Evolutionary conservation across 306 rosid genomes (phyloP).

Genomic region (Castanopsis chinensis): DNA sequence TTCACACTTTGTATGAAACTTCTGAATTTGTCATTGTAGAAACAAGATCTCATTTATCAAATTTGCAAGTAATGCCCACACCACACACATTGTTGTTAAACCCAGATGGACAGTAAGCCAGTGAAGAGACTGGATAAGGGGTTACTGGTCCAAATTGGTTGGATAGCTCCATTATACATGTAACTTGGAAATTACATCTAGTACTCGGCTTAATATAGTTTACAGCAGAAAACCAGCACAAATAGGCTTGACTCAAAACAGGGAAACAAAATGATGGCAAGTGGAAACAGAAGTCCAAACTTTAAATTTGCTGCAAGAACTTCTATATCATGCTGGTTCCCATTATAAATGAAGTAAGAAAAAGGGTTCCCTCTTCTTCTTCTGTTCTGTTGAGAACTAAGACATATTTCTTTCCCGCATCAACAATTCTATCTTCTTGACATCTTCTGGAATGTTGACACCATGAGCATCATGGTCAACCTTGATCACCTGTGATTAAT

Average conservation of each 20-base stretch:
- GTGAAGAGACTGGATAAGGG: too few relatives aligned
- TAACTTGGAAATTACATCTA: too few relatives aligned
- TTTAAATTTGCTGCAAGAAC: background rate
- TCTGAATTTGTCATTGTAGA: too few relatives aligned
- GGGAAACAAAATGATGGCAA: background rate
- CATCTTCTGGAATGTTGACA: slow-evolving; percentile 85
- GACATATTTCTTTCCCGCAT: slow-evolving; percentile 67
- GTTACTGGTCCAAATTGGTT: too few relatives aligned
- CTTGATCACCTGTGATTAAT: slow-evolving; percentile 63
- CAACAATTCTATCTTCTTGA: slow-evolving; percentile 72
- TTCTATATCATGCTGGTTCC: background rate
- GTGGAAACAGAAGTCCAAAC: background rate
- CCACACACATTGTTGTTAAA: too few relatives aligned
- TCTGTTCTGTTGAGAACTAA: slow-evolving; percentile 20
- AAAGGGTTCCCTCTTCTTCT: background rate
- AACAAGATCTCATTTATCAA: too few relatives aligned
- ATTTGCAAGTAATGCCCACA: too few relatives aligned
- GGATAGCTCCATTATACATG: too few relatives aligned
- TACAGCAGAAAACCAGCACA: background rate
- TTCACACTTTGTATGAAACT: too few relatives aligned
- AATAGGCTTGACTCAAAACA: background rate
- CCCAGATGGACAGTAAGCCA: too few relatives aligned
- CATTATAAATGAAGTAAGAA: background rate
- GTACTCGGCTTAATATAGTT: too few relatives aligned
- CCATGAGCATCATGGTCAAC: slow-evolving; percentile 96